These are phyloP conservation scores for Vigna radiata DNA, from an alignment of 306 rosid genomes.

Conservation along the genomic window DNA sequence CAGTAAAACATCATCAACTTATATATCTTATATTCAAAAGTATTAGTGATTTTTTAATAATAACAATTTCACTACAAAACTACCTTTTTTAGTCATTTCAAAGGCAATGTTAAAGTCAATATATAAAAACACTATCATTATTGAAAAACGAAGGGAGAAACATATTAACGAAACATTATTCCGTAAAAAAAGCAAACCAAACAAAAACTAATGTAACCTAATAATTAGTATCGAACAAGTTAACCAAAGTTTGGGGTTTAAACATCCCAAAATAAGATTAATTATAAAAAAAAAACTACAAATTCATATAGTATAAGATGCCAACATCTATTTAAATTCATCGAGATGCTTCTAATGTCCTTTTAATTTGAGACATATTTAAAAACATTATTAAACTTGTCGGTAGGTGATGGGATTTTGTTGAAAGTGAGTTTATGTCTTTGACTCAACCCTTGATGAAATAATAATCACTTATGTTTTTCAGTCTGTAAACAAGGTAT, in stretches of 20 bases:
- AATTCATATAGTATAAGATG: background rate
- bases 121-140: background rate
- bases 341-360: background rate
- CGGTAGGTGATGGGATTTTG: slow-evolving; percentile 86
- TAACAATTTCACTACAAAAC: background rate
- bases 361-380: slow-evolving; percentile 46
- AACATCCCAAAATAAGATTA: background rate
- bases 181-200: background rate
- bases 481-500: background rate
- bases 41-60: background rate
- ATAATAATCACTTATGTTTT: too few relatives aligned
- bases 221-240: background rate
- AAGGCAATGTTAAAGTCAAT: background rate
- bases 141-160: background rate
- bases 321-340: background rate
- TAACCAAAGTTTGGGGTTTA: background rate
- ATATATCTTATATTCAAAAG: background rate
- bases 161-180: background rate
- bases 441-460: slow-evolving; percentile 2
- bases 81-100: background rate
- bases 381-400: slow-evolving; percentile 84
- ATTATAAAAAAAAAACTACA: background rate
- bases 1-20: too few relatives aligned
- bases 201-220: background rate
- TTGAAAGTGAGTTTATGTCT: slow-evolving; percentile 72